These are phyloP conservation scores for Dorcoceras hygrometricum DNA, from an alignment of 257 asterid species.

Conservation along the genomic window DNA sequence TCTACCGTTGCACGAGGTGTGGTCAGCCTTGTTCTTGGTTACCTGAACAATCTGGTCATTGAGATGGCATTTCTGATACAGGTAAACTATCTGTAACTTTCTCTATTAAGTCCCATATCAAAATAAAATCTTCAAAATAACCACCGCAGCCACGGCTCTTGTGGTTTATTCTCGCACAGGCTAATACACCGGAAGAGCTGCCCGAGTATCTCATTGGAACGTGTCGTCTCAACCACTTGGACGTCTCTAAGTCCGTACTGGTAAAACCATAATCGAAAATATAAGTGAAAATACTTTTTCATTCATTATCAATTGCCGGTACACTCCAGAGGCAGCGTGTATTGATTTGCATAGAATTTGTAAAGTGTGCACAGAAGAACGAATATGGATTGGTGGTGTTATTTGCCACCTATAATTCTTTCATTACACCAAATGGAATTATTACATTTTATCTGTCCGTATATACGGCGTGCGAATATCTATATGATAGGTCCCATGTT, in stretches of 20 bases:
- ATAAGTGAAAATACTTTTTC: background rate
- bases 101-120: background rate
- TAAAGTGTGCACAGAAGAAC: background rate
- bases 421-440: slow-evolving; percentile 25
- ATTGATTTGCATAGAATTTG: slow-evolving; percentile 7
- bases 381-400: slow-evolving; percentile 21
- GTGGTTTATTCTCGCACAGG: slow-evolving; percentile 36
- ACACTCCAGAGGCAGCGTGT: slow-evolving; percentile 15
- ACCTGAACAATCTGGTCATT: slow-evolving; percentile 73
- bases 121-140: background rate
- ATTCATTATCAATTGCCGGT: slow-evolving; percentile 4
- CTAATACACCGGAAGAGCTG: slow-evolving; percentile 72
- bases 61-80: slow-evolving; percentile 87
- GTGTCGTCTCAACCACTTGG: slow-evolving; percentile 81
- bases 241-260: slow-evolving; percentile 54
- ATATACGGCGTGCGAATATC: background rate
- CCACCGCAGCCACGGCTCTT: background rate
- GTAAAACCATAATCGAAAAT: slow-evolving; percentile 34
- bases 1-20: slow-evolving; percentile 94
- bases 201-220: slow-evolving; percentile 85
- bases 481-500: background rate
- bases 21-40: slow-evolving; percentile 80
- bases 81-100: slow-evolving; percentile 32
- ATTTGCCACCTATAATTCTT: slow-evolving; percentile 30
- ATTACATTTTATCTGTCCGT: background rate